Evolutionary conservation across 2,329 filamentous ascomycete species (phyloP), one percentile per base, ranked within the genome.

Genomic region (Aaosphaeria pasadenensis): DNA sequence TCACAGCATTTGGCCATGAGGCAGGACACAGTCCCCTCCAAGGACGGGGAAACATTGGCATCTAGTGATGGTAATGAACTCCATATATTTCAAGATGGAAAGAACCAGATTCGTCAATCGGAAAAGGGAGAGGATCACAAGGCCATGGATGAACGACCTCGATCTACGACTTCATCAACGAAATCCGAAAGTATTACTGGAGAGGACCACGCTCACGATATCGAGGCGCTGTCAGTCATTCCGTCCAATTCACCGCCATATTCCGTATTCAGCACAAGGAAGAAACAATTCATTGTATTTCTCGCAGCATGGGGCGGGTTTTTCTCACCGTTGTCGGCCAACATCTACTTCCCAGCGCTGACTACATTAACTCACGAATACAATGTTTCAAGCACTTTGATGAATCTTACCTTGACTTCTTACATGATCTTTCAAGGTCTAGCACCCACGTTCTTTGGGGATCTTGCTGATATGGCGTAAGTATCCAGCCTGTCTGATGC

Each of bases 321-420:
- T 47, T 51, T 74, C 48, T 74, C 72, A 2, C 66, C 68, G 1
- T 70, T 74, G 31, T 68, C 72, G 7, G 71, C 71, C 4, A 73
- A 72, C 46, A 76, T 77, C 44, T 77, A 77, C 50, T 74, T 76
- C 44, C 75, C 76, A 2, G 71, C 72, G 3, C 55, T 78, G 5
- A 62, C 67, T 5, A 69, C 65, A 0, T 67, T 78, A 33, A 67
- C 74, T 1, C 41, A 46, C 1, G 73, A 76, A 43, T 58, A 76
- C 4, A 45, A 68, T 44, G 69, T 74, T 2, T 73, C 71, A 1
- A 44, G 53, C 17, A 54, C 55, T 39, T 39, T 57, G 9, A 51
- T 77, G 52, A 75, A 74, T 48, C 57, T 77, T 4, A 75, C 74
- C 1, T 64, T 77, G 31, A 77, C 74, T 1, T 67, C 69, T 2